Percentiles rank a stretch among this genome's conserved stretches.
These are phyloP conservation scores for Phytopythium ostracodes DNA, from an alignment of 352 stramenopile species.

Conservation along the genomic window DNA sequence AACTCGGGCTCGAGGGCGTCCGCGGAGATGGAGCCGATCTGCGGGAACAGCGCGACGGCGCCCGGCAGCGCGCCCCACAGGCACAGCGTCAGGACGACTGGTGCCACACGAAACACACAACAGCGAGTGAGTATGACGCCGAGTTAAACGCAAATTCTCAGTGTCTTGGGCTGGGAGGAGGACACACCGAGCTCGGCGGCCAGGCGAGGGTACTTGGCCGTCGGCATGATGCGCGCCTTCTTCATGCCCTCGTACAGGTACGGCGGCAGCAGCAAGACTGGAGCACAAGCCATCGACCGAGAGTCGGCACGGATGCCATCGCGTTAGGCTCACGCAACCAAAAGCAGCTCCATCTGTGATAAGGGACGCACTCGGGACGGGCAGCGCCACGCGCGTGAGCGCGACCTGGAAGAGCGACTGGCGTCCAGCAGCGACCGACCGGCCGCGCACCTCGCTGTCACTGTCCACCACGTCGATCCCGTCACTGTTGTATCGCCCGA, in stretches of 20 bases:
- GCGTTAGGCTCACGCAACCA: background rate
- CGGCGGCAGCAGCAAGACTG: slow-evolving; percentile 76
- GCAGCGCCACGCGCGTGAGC: slow-evolving; percentile 71
- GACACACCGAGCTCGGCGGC: slow-evolving; percentile 67
- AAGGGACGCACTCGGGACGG: slow-evolving; percentile 65
- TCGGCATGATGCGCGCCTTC: slow-evolving; percentile 70
- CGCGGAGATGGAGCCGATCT: slow-evolving; percentile 68
- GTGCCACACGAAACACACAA: background rate
- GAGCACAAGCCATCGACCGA: slow-evolving; percentile 4
- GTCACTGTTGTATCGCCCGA: slow-evolving; percentile 29
- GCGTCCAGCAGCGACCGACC: slow-evolving; percentile 69
- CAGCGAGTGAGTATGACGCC: slow-evolving; percentile 2
- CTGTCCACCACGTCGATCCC: slow-evolving; percentile 84
- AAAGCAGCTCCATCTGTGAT: background rate
- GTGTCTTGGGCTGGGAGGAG: background rate
- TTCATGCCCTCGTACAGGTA: slow-evolving; percentile 80
- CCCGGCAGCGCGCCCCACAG: slow-evolving; percentile 77
- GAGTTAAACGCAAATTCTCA: background rate
- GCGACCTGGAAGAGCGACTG: slow-evolving; percentile 79
- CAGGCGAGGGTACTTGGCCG: slow-evolving; percentile 63
- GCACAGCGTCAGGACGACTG: slow-evolving; percentile 71
- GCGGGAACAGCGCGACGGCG: slow-evolving; percentile 76
- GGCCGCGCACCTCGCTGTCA: slow-evolving; percentile 72
- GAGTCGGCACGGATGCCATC: background rate
- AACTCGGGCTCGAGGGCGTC: slow-evolving; percentile 64